These are phyloP conservation scores for Lasiodiplodia gonubiensis DNA, from an alignment of 2,329 filamentous ascomycete species.

Conservation along the genomic window DNA sequence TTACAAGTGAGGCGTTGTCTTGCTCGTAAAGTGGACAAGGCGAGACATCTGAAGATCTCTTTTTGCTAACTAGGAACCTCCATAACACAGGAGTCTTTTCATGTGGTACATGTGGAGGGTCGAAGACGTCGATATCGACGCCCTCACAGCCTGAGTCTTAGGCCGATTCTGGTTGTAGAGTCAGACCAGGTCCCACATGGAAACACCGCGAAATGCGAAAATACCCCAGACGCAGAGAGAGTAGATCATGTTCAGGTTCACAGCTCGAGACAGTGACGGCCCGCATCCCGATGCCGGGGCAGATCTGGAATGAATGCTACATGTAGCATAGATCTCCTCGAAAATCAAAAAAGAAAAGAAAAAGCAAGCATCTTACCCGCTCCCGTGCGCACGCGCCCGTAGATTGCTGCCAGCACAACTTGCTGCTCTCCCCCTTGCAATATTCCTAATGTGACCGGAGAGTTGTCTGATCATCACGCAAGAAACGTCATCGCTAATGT, in stretches of 20 bases:
- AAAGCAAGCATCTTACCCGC: not conserved
- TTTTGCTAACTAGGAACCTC: slow-evolving; percentile 5
- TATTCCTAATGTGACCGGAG: not conserved
- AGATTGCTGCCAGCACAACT: not conserved
- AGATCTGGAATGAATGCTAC: not conserved
- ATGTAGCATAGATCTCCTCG: not conserved
- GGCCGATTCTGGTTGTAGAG: not conserved
- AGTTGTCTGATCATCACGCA: slow-evolving; percentile 5
- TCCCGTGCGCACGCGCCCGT: not conserved
- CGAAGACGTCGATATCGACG: slow-evolving; percentile 74
- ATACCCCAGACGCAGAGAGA: not conserved
- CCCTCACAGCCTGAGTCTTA: slow-evolving; percentile 40
- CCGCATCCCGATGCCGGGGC: not conserved
- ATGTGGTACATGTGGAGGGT: slow-evolving; percentile 99
- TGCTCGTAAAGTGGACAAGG: not conserved
- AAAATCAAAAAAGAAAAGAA: not conserved
- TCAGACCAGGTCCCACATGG: not conserved
- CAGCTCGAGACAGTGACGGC: slow-evolving; percentile 1
- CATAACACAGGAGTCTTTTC: slow-evolving; percentile 71
- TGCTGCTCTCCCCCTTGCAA: not conserved
- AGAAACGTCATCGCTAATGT: not conserved
- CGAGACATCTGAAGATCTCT: slow-evolving; percentile 13
- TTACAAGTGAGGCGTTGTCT: slow-evolving; percentile 14
- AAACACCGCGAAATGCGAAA: not conserved
- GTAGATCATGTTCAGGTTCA: not conserved